Evolutionary conservation across 2,329 filamentous ascomycete genomes (phyloP), one percentile per base, ranked within the genome.

Genomic region (Fusarium sp.): DNA sequence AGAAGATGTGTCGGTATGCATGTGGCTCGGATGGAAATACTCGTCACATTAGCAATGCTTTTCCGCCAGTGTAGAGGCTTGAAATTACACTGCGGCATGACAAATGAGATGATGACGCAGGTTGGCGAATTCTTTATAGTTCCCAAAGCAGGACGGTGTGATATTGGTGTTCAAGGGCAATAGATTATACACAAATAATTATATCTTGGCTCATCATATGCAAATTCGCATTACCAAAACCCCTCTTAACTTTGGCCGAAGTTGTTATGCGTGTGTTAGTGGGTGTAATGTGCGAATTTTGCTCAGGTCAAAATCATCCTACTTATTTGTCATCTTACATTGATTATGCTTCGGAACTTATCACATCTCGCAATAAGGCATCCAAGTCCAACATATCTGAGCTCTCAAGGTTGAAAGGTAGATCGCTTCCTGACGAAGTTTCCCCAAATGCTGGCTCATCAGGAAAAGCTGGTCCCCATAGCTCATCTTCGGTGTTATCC

Each of bases 1-100:
- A 31, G 66, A 13, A 63, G 66, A 10, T 69, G 64, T 2, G 61
- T 69, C 1, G 64, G 66, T 0, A 69, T 69, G 66, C 63, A 63
- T 2, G 36, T 69, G 5, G 63, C 66, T 10, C 65, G 65, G 1
- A 68, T 62, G 65, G 65, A 68, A 11, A 68, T 68, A 3, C 52
- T 68, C 1, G 18, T 68, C 1, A 45, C 54, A 0, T 28, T 68
- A 0, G 54, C 66, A 1, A 22, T 31, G 0, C 41, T 68, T 1
- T 68, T 63, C 4, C 55, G 66, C 0, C 22, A 63, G 2, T 69
- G 55, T 1, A 54, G 8, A 13, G 64, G 9, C 2, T 14, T 69
- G 14, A 35, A 18, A 3, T 5, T 69, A 7, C 64, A 69, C 5
- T 0, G n/a, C 11, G 7, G 4, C 0, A 68, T 68, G 55, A 48